Base-by-base conservation (phyloP, 2,329 filamentous ascomycete genomes). In the Sclerotinia sclerotiorum region DNA sequence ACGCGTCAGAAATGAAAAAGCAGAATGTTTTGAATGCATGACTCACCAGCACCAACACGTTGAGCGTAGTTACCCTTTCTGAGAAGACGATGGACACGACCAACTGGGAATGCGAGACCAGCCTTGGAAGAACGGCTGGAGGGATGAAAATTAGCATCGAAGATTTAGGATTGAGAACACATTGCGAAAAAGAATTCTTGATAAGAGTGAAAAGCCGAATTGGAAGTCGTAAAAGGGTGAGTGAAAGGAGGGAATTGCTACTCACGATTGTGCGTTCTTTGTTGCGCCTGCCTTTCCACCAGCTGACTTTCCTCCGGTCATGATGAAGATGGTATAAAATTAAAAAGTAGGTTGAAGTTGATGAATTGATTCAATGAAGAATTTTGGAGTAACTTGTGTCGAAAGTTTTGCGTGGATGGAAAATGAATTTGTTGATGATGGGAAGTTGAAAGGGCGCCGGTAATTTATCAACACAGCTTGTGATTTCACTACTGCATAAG, bases 41-140 rank as follows among this genome's bases (percentile, higher is more conserved):
- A 80, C 84, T 79, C 78, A 87, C 92, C 94, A 79, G 94, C 94
- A 94, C 94, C 94, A 78, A 98, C 94, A 89, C 94, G 95, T 88
- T 98, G 94, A 78, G 94, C 94, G 81, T 99, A 99, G 91, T 98
- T 97, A 81, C 94, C 94, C 89, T 97, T 98, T 84, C 95, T 90
- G 78, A 98, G 88, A 70, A 97, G 92, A 93, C 94, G 93, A 86
- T 98, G 94, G 77, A 98, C 94, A 97, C 94, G 94, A 83, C 94
- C 94, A 79, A 98, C 94, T 73, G 94, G 94, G 89, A 98, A 98
- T 76, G 95, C 95, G 79, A 99, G 91, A 88, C 95, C 95, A 74
- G 95, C 95, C 90, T 99, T 98, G 82, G 95, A 97, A 74, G 95
- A 99, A 84, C 95, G 95, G 74, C 95, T 99, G 73, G 10, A 63